Conservation (phyloP, 202 grass and related monocot species). For the Saccharum hybrid region DNA sequence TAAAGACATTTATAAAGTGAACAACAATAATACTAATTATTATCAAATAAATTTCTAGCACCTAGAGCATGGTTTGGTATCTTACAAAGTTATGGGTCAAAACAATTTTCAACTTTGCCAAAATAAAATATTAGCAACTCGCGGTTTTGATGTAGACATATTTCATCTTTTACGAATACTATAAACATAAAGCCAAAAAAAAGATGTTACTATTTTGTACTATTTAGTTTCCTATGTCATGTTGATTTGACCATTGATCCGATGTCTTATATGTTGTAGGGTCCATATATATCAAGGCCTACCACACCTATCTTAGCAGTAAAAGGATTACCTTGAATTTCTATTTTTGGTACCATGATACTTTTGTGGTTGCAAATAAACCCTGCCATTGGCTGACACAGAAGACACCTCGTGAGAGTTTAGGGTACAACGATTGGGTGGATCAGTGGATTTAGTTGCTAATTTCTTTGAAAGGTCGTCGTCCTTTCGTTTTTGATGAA, state of each 20-base stretch:
- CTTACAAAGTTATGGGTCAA: not conserved
- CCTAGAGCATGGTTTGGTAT: not conserved
- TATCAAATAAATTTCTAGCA: not conserved
- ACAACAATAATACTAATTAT: not conserved
- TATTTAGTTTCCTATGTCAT: not conserved
- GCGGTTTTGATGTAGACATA: not conserved
- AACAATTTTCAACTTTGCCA: not conserved
- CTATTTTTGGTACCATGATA: not conserved
- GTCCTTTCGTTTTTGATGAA: conserved; percentile 4
- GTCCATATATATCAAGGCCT: not conserved
- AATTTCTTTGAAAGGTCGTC: conserved; percentile 22
- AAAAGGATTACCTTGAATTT: conserved; percentile 17
- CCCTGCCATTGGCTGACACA: not conserved
- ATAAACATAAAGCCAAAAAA: not conserved
- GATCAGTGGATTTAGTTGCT: conserved; percentile 37
- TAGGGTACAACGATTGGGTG: conserved; percentile 55
- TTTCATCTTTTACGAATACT: not conserved
- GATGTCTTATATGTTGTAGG: not conserved
- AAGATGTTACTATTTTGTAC: not conserved
- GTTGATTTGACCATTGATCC: not conserved
- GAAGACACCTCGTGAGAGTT: not conserved
- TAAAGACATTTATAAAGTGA: not conserved
- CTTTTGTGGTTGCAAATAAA: conserved; percentile 33
- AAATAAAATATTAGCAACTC: not conserved
- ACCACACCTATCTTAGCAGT: not conserved